These are phyloP conservation scores for Litchi chinensis DNA, from an alignment of 345 rosid species.

Conservation along the genomic window DNA sequence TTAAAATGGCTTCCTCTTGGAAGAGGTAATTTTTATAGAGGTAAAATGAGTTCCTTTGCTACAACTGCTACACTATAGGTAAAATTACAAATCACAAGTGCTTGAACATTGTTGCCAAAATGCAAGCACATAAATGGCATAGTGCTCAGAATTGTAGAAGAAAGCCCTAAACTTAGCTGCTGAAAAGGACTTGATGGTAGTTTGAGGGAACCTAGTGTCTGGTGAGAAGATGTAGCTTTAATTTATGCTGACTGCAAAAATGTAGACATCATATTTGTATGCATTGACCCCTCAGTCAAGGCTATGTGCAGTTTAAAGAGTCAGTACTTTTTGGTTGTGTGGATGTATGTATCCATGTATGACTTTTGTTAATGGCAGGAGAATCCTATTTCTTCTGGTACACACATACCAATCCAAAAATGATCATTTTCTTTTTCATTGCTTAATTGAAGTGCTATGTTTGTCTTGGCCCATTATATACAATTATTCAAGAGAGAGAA, in stretches of 20 bases:
- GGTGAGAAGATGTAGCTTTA: not conserved
- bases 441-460: slow-evolving; percentile 9
- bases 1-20: too few relatives aligned
- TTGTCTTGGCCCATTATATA: not conserved
- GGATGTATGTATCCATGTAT: not conserved
- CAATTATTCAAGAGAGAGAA: slow-evolving; percentile 2
- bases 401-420: not conserved
- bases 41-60: too few relatives aligned
- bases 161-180: not conserved
- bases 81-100: not conserved
- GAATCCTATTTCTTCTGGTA: slow-evolving; percentile 7
- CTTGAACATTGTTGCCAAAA: not conserved
- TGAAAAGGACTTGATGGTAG: too few relatives aligned
- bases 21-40: too few relatives aligned
- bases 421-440: not conserved
- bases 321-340: not conserved
- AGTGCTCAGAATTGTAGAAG: not conserved
- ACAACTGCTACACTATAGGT: too few relatives aligned
- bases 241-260: not conserved
- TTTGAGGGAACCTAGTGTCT: too few relatives aligned
- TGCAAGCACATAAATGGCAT: too few relatives aligned
- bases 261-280: not conserved
- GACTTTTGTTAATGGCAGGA: not conserved
- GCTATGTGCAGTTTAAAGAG: not conserved
- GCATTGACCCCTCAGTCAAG: not conserved